These are phyloP conservation scores for Fusarium sp. DNA, from an alignment of 2,329 filamentous ascomycete species.

Conservation along the genomic window DNA sequence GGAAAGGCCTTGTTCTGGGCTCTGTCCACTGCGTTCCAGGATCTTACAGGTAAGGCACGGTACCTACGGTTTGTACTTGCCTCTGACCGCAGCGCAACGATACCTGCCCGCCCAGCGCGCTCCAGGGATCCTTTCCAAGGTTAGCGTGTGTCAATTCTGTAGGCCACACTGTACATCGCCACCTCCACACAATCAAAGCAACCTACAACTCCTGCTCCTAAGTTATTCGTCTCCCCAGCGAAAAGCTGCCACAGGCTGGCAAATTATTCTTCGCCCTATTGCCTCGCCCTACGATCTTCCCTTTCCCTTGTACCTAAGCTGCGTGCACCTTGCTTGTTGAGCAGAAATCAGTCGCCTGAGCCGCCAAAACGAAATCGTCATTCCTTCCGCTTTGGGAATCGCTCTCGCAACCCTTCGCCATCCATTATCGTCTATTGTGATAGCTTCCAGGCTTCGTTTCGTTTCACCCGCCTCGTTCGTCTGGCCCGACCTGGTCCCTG, in stretches of 20 bases:
- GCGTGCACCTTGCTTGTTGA: slow-evolving; percentile 10
- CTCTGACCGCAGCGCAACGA: background rate
- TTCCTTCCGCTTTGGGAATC: slow-evolving; percentile 25
- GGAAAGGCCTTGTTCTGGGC: slow-evolving; percentile 26
- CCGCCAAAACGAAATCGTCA: slow-evolving; percentile 28
- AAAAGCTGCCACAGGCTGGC: slow-evolving; percentile 19
- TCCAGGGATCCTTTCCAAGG: background rate
- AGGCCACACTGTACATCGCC: slow-evolving; percentile 48
- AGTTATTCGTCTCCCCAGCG: slow-evolving; percentile 18
- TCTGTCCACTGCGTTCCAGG: background rate
- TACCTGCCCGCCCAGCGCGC: too few species aligned
- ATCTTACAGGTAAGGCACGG: background rate
- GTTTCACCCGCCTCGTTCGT: slow-evolving; percentile 9
- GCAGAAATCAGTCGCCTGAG: slow-evolving; percentile 16
- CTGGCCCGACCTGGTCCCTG: slow-evolving; percentile 13
- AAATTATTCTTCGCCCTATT: slow-evolving; percentile 12
- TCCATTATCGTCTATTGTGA: slow-evolving; percentile 14
- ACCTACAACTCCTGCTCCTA: slow-evolving; percentile 13
- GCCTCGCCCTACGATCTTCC: slow-evolving; percentile 6
- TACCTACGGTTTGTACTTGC: background rate
- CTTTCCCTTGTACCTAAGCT: slow-evolving; percentile 7
- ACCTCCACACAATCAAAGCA: slow-evolving; percentile 43
- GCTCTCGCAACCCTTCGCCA: slow-evolving; percentile 16
- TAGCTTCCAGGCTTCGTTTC: slow-evolving; percentile 24
- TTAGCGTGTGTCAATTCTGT: slow-evolving; percentile 6